These are phyloP conservation scores for Candida sp. DNA, from an alignment of 1,139 yeast genomes.

Conservation along the genomic window DNA sequence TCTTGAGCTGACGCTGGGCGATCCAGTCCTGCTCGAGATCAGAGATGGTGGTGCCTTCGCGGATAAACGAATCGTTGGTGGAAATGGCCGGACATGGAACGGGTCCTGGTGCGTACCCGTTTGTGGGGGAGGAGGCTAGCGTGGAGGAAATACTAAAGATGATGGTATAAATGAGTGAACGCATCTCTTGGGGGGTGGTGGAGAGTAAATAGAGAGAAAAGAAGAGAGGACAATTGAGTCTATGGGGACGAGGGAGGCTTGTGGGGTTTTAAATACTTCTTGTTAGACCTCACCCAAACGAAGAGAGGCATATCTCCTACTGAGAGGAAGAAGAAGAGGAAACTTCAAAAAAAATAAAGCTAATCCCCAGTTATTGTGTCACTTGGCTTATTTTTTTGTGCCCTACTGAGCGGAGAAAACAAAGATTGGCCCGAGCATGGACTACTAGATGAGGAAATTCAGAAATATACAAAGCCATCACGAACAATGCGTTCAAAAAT, in stretches of 20 bases:
- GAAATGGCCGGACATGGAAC: slow-evolving; percentile 55
- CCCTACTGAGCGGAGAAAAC: not conserved
- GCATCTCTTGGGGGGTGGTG: not conserved
- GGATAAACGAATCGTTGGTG: slow-evolving; percentile 14
- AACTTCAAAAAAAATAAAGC: not conserved
- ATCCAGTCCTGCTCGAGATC: slow-evolving; percentile 33
- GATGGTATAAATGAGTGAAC: not conserved
- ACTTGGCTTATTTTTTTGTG: not conserved
- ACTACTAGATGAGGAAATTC: not conserved
- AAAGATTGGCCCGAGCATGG: too few relatives aligned
- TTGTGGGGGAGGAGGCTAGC: slow-evolving; percentile 13
- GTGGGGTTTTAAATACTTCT: not conserved
- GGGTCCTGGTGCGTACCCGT: slow-evolving; percentile 66
- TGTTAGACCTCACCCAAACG: not conserved
- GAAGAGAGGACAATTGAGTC: not conserved
- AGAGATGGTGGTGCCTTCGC: slow-evolving; percentile 34
- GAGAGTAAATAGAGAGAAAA: not conserved
- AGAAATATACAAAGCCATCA: too few relatives aligned
- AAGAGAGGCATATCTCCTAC: not conserved
- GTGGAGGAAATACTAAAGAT: not conserved
- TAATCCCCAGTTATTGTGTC: not conserved
- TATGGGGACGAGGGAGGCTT: not conserved
- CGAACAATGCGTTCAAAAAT: too few relatives aligned
- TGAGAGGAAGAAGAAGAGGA: not conserved
- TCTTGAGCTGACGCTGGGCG: slow-evolving; percentile 26